Percentiles rank a stretch among this genome's conserved stretches.
Evolutionary conservation across 2,329 filamentous ascomycete species (phyloP).

Genomic region (Botrytis fabae): DNA sequence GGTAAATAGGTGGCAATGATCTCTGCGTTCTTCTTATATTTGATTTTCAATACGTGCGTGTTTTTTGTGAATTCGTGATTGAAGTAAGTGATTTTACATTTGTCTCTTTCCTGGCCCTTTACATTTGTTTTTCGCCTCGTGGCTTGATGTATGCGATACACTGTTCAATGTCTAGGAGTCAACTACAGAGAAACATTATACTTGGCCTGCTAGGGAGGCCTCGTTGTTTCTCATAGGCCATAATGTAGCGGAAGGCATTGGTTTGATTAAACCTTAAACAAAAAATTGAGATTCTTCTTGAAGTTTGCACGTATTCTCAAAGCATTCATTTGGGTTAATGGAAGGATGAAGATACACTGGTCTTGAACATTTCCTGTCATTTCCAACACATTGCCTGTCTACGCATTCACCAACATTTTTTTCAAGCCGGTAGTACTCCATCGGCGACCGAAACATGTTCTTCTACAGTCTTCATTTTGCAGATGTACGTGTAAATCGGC

Average conservation of each 20-base stretch:
- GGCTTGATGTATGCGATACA: not conserved
- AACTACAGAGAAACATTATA: not conserved
- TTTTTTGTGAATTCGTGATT: not conserved
- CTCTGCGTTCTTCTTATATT: not conserved
- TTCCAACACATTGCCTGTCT: not conserved
- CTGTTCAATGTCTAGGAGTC: not conserved
- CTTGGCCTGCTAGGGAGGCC: not conserved
- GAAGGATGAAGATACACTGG: not conserved
- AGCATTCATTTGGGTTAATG: not conserved
- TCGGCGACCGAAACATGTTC: not conserved
- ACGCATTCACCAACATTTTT: not conserved
- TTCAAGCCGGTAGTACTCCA: not conserved
- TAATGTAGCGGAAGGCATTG: not conserved
- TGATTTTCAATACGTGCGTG: not conserved
- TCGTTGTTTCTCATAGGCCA: not conserved
- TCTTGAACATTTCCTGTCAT: not conserved
- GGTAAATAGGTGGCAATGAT: conserved; percentile 18
- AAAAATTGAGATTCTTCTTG: not conserved
- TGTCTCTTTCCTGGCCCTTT: not conserved
- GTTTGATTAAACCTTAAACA: not conserved
- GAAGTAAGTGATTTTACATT: not conserved
- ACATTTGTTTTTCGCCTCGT: not conserved
- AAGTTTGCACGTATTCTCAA: not conserved
- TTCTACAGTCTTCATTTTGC: not conserved
- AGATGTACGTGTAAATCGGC: not conserved